Evolutionary conservation across 805 yeast genomes (phyloP).

Genomic region (Ogataea degrootiae): DNA sequence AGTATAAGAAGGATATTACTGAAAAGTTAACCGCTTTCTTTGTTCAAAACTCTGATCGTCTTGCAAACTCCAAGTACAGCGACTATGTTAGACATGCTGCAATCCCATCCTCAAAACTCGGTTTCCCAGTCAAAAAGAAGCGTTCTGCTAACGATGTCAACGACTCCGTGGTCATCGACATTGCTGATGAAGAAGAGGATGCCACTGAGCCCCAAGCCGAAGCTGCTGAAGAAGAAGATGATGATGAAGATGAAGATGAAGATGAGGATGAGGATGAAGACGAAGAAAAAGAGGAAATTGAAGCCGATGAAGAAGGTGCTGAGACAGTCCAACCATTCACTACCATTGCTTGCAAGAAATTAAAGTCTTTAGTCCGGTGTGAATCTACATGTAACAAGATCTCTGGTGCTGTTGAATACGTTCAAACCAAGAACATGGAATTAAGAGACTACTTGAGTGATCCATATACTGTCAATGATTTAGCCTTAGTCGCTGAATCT

Average conservation of each 20-base stretch:
- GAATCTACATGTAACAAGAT: no score
- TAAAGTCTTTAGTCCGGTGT: no score
- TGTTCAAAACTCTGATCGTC: slow-evolving; percentile 17
- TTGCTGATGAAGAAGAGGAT: neutral
- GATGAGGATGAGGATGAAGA: slow-evolving; percentile 6
- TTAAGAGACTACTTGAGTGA: slow-evolving; percentile 29
- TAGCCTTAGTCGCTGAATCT: slow-evolving; percentile 23
- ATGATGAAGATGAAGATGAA: slow-evolving; percentile 7
- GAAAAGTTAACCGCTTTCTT: slow-evolving; percentile 21
- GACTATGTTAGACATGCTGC: slow-evolving; percentile 20
- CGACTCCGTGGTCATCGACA: neutral
- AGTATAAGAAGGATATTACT: slow-evolving; percentile 26
- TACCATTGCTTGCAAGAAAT: no score
- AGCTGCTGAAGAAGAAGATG: slow-evolving; percentile 15
- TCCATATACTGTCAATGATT: slow-evolving; percentile 28
- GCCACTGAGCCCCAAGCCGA: slow-evolving; percentile 12
- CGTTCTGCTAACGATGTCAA: neutral
- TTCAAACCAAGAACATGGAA: slow-evolving; percentile 23
- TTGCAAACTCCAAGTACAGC: slow-evolving; percentile 24
- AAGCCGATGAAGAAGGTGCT: slow-evolving; percentile 36
- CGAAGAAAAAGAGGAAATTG: slow-evolving; percentile 49
- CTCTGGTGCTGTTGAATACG: slow-evolving; percentile 12
- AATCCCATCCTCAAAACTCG: neutral
- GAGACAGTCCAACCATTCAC: slow-evolving; percentile 1
- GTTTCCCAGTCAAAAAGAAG: slow-evolving; percentile 5